Percentiles rank a stretch among this genome's conserved stretches.
These are phyloP conservation scores for Cryptococcus sp. DNA, from an alignment of 1,284 basidiomycete genomes.

Conservation along the genomic window DNA sequence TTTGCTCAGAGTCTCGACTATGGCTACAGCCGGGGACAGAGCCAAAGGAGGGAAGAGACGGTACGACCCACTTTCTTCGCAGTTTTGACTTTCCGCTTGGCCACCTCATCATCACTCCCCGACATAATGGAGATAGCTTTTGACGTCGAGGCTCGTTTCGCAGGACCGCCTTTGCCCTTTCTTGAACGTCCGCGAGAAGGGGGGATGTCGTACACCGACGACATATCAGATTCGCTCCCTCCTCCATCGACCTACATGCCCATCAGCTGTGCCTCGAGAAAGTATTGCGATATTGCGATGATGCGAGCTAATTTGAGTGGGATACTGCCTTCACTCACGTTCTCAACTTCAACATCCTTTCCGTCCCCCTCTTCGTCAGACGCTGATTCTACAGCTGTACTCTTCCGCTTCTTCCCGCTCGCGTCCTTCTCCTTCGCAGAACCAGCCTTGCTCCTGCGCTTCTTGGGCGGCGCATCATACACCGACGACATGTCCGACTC, in stretches of 20 bases:
- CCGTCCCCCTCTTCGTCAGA: not conserved
- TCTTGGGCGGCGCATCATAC: conserved; percentile 24
- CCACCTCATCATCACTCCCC: no score
- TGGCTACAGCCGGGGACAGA: no score
- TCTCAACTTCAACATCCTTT: not conserved
- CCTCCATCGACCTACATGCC: not conserved
- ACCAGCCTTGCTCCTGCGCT: not conserved
- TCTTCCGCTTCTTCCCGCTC: no score
- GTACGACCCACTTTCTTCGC: no score
- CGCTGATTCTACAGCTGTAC: not conserved
- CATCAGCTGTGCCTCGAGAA: not conserved
- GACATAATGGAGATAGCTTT: no score
- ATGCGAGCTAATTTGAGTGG: no score
- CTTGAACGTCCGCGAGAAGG: not conserved
- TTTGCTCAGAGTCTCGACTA: not conserved
- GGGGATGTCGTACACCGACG: conserved; percentile 26
- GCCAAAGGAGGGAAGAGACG: no score
- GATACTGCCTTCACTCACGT: not conserved
- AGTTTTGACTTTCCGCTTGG: conserved; percentile 2
- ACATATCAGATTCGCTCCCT: conserved; percentile 29
- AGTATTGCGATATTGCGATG: no score
- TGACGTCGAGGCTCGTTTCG: no score
- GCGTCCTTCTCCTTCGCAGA: no score
- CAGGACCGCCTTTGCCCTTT: no score
- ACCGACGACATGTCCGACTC: conserved; percentile 34